Conservation (phyloP, 1,284 basidiomycete genomes). For the Coniophora puteana region DNA sequence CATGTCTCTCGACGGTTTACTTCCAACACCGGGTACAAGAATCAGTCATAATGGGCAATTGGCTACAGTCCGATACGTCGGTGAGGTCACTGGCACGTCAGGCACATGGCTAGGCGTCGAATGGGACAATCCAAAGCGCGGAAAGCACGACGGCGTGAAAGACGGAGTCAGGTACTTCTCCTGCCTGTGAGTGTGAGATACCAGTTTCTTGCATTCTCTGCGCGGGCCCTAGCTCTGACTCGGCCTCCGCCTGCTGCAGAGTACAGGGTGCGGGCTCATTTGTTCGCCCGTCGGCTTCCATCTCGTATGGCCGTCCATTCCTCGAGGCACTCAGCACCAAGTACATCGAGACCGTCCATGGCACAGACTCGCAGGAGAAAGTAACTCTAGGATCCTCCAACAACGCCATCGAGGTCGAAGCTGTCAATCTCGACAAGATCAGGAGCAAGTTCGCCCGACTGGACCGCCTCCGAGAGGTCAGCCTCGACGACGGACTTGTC, state of each 20-base stretch:
- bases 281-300: constrained; percentile 57
- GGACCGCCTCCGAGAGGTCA: constrained; percentile 69
- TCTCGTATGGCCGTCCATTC: constrained; percentile 69
- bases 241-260: constrained; percentile 29
- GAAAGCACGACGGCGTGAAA: constrained; percentile 85
- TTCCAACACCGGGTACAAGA: too few relatives aligned
- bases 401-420: constrained; percentile 82
- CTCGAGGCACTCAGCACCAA: constrained; percentile 71
- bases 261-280: constrained; percentile 66
- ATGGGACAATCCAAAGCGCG: constrained; percentile 85
- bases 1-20: too few relatives aligned
- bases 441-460: constrained; percentile 67
- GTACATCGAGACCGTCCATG: constrained; percentile 65
- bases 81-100: constrained; percentile 58
- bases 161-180: constrained; percentile 78
- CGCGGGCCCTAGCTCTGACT: constrained; percentile 7
- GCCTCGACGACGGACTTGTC: constrained; percentile 69
- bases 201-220: not conserved
- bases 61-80: constrained; percentile 73
- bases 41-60: constrained; percentile 55
- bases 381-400: constrained; percentile 80
- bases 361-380: constrained; percentile 48
- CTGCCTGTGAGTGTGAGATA: constrained; percentile 54
- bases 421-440: constrained; percentile 79
- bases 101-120: constrained; percentile 91